phyloP scores from a whole-genome alignment of 805 yeast species.

The Hanseniaspora valbyensis region DNA sequence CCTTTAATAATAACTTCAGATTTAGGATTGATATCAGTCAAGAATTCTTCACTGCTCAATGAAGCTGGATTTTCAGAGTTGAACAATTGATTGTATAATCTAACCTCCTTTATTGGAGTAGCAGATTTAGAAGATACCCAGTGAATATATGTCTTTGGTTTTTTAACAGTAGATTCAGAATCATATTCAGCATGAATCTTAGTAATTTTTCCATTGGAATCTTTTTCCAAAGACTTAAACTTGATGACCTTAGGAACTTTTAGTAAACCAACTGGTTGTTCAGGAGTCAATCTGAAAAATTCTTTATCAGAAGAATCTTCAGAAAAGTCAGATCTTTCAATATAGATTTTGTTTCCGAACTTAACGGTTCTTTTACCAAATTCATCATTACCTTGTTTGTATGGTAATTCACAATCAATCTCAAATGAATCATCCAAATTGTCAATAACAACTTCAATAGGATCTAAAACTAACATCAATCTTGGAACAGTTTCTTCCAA shows the following conservation, averaged over 20 bases:
- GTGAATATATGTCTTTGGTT: conserved; percentile 93
- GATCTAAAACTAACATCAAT: conserved; percentile 83
- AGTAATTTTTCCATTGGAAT: conserved; percentile 46
- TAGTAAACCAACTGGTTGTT: conserved; percentile 88
- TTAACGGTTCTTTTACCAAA: conserved; percentile 68
- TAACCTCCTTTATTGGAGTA: conserved; percentile 56
- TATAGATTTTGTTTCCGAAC: conserved; percentile 66
- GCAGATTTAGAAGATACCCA: conserved; percentile 80
- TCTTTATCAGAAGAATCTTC: conserved; percentile 49
- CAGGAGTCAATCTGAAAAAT: conserved; percentile 87
- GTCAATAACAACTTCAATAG: conserved; percentile 70
- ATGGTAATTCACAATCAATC: conserved; percentile 68
- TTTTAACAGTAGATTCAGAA: conserved; percentile 46
- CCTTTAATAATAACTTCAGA: conserved; percentile 56
- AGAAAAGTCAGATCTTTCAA: conserved; percentile 81
- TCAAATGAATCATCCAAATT: conserved; percentile 66
- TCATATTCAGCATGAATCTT: conserved; percentile 74
- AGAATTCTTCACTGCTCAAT: conserved; percentile 68
- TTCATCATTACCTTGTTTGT: conserved; percentile 72
- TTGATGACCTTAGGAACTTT: conserved; percentile 77
- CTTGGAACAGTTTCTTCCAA: conserved; percentile 89
- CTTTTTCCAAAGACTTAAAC: conserved; percentile 50
- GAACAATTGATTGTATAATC: conserved; percentile 81
- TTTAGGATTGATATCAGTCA: conserved; percentile 70
- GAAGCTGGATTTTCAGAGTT: conserved; percentile 82